These are phyloP conservation scores for Phlyctochytrium arcticum DNA, from an alignment of 192 early-diverging fungal genomes.

Conservation along the genomic window DNA sequence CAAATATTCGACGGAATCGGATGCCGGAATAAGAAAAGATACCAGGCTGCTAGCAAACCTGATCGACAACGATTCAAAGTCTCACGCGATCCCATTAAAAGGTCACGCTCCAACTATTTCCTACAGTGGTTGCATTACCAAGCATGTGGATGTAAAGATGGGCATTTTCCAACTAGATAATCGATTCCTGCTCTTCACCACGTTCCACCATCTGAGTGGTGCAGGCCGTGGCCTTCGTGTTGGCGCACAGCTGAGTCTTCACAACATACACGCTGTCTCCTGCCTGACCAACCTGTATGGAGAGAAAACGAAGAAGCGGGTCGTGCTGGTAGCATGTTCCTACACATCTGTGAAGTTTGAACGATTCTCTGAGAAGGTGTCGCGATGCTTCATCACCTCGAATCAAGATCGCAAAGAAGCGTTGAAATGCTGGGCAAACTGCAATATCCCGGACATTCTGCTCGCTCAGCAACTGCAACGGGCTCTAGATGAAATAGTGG, in stretches of 20 bases:
- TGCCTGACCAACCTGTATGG: not conserved
- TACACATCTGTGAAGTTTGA: conserved; percentile 1
- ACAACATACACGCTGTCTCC: conserved; percentile 15
- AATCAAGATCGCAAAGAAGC: not conserved
- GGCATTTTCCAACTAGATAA: conserved; percentile 26
- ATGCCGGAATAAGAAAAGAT: not conserved
- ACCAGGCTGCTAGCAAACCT: not conserved
- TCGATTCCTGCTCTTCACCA: conserved; percentile 6
- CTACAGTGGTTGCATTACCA: conserved; percentile 16
- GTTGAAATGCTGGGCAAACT: not conserved
- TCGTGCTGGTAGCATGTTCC: conserved; percentile 15
- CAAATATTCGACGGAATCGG: not conserved
- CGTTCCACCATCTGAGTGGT: conserved; percentile 6
- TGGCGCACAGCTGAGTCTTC: conserved; percentile 17
- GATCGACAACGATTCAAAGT: not conserved
- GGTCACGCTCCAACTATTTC: not conserved
- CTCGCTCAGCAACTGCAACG: not conserved
- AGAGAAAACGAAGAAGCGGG: not conserved
- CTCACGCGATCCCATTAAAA: not conserved
- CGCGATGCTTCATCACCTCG: not conserved
- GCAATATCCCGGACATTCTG: conserved; percentile 23
- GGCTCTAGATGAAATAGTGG: no score
- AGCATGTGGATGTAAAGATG: not conserved
- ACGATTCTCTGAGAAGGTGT: not conserved
- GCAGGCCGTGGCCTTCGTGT: conserved; percentile 19